Base-by-base conservation (phyloP, 2,329 filamentous ascomycete genomes). In the Fusarium succisae region DNA sequence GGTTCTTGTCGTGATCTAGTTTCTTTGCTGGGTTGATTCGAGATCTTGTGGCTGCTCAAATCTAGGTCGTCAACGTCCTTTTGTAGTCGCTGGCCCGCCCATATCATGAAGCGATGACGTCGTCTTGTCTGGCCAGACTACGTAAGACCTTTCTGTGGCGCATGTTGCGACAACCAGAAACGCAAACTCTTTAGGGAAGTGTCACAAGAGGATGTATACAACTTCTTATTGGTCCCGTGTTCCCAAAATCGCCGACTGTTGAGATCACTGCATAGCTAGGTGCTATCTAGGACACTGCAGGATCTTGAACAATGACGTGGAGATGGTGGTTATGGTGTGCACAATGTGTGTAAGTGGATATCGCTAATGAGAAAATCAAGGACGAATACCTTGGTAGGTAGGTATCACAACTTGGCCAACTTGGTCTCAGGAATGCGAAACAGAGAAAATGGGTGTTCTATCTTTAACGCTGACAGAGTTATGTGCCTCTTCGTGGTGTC, bases 41-140 rank as follows among this genome's bases (percentile, higher is more conserved):
- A 50, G 64, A 54, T 53, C 44, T 12, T 51, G 37, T 38, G 11
- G n/a, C 41, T 44, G 51, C 14, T n/a, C 32, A 20, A 38, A 43
- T 22, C 35, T 59, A 56, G 77, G 50, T 53, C 54, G 60, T 61
- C 53, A 50, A 47, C 54, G 60, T 59, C 65, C 66, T 74, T 79
- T 77, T 79, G 77, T 79, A 79, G 70, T 57, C 26, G 53, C 65
- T 63, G 32, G 45, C 43, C 41, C 43, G 45, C 39, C 35, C 43
- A 32, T 70, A 65, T 60, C 66, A 69, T 72, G 72, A 66, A 10
- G 63, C 59, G 77, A 78, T 78, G 77, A 78, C 77, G 77, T 78
- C 77, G 77, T 72, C 73, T 56, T 66, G 62, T 76, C 60, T 32
- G 37, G 50, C 44, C 50, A 65, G 55, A 71, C 66, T 73, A 69